A percentile compares a stretch with the other conserved stretches of the same genome.
Conservation (phyloP, 768 basidiomycete genomes). For the Calocybe gangraenosa region DNA sequence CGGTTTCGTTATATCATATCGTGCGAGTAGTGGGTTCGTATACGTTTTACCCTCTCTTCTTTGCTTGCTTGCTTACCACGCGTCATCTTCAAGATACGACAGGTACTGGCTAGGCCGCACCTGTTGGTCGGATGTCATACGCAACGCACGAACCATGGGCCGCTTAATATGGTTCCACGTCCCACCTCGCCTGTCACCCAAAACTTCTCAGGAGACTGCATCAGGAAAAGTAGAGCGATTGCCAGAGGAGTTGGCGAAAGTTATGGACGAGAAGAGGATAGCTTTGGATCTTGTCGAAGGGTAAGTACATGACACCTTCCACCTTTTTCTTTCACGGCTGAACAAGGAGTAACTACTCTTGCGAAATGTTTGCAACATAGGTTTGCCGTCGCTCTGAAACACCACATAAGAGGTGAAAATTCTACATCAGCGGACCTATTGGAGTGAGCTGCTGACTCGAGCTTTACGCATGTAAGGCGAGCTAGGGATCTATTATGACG, state of each 20-base stretch:
- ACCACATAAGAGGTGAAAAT: conserved; percentile 51
- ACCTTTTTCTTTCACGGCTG: no score
- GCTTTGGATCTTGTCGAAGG: conserved; percentile 57
- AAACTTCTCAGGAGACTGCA: conserved; percentile 33
- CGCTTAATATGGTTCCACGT: conserved; percentile 63
- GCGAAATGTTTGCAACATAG: conserved; percentile 22
- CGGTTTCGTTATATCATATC: conserved; percentile 67
- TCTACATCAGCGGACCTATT: no score
- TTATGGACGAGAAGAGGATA: conserved; percentile 59
- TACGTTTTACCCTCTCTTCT: background rate
- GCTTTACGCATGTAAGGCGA: no score
- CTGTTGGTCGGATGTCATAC: conserved; percentile 54
- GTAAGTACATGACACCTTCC: conserved; percentile 26
- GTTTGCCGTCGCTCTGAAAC: conserved; percentile 55
- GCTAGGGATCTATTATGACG: conserved; percentile 57
- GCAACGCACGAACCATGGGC: conserved; percentile 42
- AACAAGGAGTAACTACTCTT: background rate
- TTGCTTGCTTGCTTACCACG: background rate
- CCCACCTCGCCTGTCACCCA: conserved; percentile 41
- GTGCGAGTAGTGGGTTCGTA: conserved; percentile 54
- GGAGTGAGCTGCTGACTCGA: no score
- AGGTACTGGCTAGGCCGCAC: conserved; percentile 59
- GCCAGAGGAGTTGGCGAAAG: conserved; percentile 38
- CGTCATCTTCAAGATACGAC: conserved; percentile 41
- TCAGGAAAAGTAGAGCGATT: conserved; percentile 26